Percentiles rank a stretch among this genome's conserved stretches.
phyloP scores from a whole-genome alignment of 441 rosid species.

The Biscutella laevigata region DNA sequence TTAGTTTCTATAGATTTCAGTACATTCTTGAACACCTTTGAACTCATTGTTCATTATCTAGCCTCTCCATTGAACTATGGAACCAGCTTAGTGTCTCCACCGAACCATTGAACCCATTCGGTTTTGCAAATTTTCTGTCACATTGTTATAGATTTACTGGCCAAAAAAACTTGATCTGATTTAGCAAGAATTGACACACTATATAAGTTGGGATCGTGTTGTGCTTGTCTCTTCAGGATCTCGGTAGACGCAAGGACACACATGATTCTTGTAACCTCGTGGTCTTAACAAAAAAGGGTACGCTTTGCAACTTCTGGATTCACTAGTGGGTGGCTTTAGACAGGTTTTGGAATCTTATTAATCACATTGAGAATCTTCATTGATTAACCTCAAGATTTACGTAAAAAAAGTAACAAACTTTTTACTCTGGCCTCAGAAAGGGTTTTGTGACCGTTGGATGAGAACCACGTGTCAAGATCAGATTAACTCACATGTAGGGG shows the following conservation, averaged over 20 bases:
- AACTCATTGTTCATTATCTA: neutral
- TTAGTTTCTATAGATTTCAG: neutral
- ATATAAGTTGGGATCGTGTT: neutral
- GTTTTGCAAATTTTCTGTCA: neutral
- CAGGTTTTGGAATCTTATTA: neutral
- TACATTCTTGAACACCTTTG: neutral
- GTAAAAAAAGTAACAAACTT: no score
- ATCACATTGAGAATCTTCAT: neutral
- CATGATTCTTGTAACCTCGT: neutral
- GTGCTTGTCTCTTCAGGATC: neutral
- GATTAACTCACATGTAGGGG: conserved; percentile 21
- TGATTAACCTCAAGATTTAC: neutral
- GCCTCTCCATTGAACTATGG: neutral
- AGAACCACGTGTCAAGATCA: neutral
- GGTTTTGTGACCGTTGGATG: conserved; percentile 38
- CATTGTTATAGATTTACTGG: neutral
- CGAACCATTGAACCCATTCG: neutral
- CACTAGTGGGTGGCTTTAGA: neutral
- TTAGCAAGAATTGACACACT: neutral
- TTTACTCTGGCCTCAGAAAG: no score
- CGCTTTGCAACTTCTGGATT: neutral
- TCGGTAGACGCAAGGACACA: neutral
- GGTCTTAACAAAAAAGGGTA: neutral
- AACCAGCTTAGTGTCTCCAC: neutral
- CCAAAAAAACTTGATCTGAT: neutral